Conservation (phyloP, 2,329 filamentous ascomycete genomes). For the Tolypocladium tropicale region DNA sequence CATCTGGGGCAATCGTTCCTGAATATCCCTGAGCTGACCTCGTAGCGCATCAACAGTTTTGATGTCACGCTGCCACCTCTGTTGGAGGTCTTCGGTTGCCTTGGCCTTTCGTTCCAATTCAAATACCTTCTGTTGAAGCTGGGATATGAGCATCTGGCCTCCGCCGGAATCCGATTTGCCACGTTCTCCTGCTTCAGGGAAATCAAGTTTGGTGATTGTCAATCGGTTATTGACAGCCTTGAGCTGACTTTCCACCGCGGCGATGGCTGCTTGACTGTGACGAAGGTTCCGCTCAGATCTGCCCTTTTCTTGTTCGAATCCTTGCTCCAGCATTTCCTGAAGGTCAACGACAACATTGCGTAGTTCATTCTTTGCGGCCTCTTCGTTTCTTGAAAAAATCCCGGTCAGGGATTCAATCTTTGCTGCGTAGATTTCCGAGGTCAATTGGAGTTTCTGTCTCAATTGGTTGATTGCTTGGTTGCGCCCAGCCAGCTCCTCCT, state of each 20-base stretch:
- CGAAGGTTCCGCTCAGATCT: slow-evolving; percentile 8
- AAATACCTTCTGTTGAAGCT: slow-evolving; percentile 10
- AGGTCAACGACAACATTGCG: slow-evolving; percentile 9
- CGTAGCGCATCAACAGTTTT: slow-evolving; percentile 13
- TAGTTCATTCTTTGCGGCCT: slow-evolving; percentile 8
- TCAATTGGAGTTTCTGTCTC: slow-evolving; percentile 9
- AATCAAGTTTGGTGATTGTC: not conserved
- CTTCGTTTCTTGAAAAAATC: slow-evolving; percentile 3
- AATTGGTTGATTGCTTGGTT: slow-evolving; percentile 10
- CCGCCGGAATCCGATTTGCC: not conserved
- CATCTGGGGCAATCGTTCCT: slow-evolving; percentile 12
- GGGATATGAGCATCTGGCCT: not conserved
- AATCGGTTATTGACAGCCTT: slow-evolving; percentile 10
- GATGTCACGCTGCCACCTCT: slow-evolving; percentile 18
- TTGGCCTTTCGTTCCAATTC: slow-evolving; percentile 11
- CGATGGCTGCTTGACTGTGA: slow-evolving; percentile 5
- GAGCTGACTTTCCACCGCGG: slow-evolving; percentile 10
- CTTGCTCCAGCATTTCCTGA: slow-evolving; percentile 10
- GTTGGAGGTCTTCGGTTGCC: slow-evolving; percentile 9
- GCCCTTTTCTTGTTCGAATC: slow-evolving; percentile 11
- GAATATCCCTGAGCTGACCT: slow-evolving; percentile 12
- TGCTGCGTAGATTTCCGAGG: slow-evolving; percentile 8
- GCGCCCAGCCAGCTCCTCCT: slow-evolving; percentile 9
- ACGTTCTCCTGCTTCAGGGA: not conserved
- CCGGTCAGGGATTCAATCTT: slow-evolving; percentile 10